Conservation (phyloP, 164 flowering plant genomes). For the Annona cherimola region DNA sequence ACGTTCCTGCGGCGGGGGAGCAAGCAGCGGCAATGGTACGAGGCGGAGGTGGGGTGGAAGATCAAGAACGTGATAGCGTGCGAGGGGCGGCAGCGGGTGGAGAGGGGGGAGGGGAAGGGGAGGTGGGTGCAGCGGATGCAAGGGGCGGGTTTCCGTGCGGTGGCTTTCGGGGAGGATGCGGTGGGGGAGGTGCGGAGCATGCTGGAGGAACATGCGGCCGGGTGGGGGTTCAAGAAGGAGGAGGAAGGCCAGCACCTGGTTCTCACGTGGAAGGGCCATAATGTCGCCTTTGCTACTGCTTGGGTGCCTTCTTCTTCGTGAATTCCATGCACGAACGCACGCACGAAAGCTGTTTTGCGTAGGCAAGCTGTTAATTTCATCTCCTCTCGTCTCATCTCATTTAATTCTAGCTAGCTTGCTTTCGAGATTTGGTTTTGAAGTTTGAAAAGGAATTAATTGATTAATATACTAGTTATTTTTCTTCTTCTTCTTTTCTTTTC, state of each 20-base stretch:
- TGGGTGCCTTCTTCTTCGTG: constrained; percentile 52
- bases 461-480: background rate
- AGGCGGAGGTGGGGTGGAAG: constrained; percentile 78
- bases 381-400: no score
- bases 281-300: constrained; percentile 88
- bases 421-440: background rate
- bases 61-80: constrained; percentile 78
- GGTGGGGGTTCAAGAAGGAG: constrained; percentile 92
- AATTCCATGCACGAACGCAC: background rate
- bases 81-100: constrained; percentile 66
- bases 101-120: constrained; percentile 63
- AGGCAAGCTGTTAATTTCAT: no score
- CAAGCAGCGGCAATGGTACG: constrained; percentile 77
- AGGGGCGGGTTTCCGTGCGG: constrained; percentile 42
- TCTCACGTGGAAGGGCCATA: constrained; percentile 96
- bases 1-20: constrained; percentile 65
- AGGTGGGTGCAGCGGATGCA: constrained; percentile 83
- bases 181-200: constrained; percentile 60
- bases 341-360: background rate
- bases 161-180: constrained; percentile 58
- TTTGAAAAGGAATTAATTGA: background rate
- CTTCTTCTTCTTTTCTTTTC: no score
- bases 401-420: background rate
- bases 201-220: constrained; percentile 94
- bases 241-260: constrained; percentile 49